These are phyloP conservation scores for Plantago coronopus DNA, from an alignment of 305 asterid genomes.

Conservation along the genomic window DNA sequence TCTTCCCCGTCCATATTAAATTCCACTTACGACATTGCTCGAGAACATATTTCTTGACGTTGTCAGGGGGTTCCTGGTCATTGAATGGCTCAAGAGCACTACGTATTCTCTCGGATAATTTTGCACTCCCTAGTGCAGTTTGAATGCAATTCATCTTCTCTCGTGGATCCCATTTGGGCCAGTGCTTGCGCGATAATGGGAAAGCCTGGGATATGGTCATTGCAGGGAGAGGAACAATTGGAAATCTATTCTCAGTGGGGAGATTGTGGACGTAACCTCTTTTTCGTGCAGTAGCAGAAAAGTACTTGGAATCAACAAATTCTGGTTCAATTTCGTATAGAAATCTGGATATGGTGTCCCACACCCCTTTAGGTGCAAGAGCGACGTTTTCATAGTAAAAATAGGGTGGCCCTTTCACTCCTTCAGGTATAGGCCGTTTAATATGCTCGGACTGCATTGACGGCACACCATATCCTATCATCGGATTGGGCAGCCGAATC, in stretches of 20 bases:
- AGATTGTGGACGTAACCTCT: slow-evolving; percentile 84
- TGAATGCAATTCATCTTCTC: slow-evolving; percentile 81
- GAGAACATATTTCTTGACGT: slow-evolving; percentile 44
- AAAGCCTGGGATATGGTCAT: slow-evolving; percentile 66
- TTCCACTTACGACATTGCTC: slow-evolving; percentile 87
- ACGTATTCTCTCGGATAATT: slow-evolving; percentile 65
- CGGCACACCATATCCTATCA: slow-evolving; percentile 85
- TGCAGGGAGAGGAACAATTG: slow-evolving; percentile 79
- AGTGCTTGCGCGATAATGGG: slow-evolving; percentile 76
- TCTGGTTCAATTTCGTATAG: slow-evolving; percentile 68
- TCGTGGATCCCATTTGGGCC: slow-evolving; percentile 89
- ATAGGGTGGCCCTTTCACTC: slow-evolving; percentile 67
- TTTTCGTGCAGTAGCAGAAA: slow-evolving; percentile 78
- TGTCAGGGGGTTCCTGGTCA: slow-evolving; percentile 58
- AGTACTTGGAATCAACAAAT: slow-evolving; percentile 80
- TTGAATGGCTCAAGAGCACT: slow-evolving; percentile 52
- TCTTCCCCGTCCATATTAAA: slow-evolving; percentile 83
- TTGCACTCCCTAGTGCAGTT: slow-evolving; percentile 77
- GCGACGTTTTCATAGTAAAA: slow-evolving; percentile 95
- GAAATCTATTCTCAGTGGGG: slow-evolving; percentile 60
- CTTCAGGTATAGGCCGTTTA: slow-evolving; percentile 49
- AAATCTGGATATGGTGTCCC: slow-evolving; percentile 74
- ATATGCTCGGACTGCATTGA: slow-evolving; percentile 27
- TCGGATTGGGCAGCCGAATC: slow-evolving; percentile 73
- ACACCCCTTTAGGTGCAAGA: slow-evolving; percentile 85